Evolutionary conservation across 495 filamentous ascomycete species (phyloP).

Genomic region (Annulohypoxylon moriforme): DNA sequence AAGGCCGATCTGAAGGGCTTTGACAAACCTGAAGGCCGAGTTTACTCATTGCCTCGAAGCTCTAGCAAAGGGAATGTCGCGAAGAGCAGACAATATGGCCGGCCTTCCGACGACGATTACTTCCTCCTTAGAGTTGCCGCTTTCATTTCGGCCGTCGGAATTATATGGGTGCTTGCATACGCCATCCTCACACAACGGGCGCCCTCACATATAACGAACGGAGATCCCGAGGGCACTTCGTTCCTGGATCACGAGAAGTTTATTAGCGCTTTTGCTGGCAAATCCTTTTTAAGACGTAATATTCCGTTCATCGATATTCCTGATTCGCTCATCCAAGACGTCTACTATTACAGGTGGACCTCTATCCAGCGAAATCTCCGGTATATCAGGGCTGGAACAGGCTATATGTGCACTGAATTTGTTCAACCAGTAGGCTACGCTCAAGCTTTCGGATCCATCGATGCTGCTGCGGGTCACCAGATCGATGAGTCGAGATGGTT

Average conservation of each 20-base stretch:
- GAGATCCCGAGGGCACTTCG: constrained; percentile 32
- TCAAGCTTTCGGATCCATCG: constrained; percentile 53
- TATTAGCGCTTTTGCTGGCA: constrained; percentile 49
- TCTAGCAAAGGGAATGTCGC: background rate
- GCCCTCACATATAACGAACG: background rate
- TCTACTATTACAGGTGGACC: constrained; percentile 61
- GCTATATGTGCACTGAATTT: constrained; percentile 59
- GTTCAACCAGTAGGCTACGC: constrained; percentile 55
- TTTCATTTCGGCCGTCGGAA: constrained; percentile 26
- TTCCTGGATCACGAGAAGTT: constrained; percentile 50
- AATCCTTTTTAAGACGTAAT: constrained; percentile 51
- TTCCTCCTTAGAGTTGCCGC: constrained; percentile 22
- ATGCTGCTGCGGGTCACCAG: constrained; percentile 58
- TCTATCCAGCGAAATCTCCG: constrained; percentile 56
- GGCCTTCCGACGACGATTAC: constrained; percentile 28
- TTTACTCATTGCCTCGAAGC: constrained; percentile 5
- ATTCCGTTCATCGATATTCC: constrained; percentile 64
- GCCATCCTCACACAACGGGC: constrained; percentile 6
- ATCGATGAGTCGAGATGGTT: constrained; percentile 61
- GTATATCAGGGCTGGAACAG: constrained; percentile 55
- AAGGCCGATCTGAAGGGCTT: background rate
- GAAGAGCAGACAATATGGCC: constrained; percentile 17
- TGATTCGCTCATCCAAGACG: constrained; percentile 55
- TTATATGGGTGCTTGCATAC: constrained; percentile 30
- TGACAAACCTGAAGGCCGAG: background rate